These are phyloP conservation scores for Botrytis pseudocinerea DNA, from an alignment of 2,329 filamentous ascomycete species.

Conservation along the genomic window DNA sequence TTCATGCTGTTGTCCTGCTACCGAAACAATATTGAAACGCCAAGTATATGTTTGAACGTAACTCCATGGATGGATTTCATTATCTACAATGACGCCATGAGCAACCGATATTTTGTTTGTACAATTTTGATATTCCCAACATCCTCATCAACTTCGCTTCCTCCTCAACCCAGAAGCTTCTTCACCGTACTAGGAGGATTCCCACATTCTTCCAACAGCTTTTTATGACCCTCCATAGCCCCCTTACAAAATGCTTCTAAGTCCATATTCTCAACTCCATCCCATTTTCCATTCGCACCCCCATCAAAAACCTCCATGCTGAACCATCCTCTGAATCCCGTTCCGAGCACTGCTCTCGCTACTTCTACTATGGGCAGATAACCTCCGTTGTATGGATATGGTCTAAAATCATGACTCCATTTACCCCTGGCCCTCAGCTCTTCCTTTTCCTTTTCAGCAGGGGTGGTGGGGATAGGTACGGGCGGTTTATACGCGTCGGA, in stretches of 20 bases:
- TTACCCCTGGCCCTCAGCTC: conserved; percentile 61
- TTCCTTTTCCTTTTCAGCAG: conserved; percentile 38
- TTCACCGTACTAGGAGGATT: neutral
- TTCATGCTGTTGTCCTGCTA: neutral
- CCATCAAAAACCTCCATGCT: conserved; percentile 71
- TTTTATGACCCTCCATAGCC: conserved; percentile 47
- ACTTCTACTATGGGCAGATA: conserved; percentile 68
- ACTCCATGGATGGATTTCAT: neutral
- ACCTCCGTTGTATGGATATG: conserved; percentile 68
- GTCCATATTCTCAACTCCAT: conserved; percentile 48
- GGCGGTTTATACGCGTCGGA: conserved; percentile 69
- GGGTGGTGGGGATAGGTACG: conserved; percentile 51
- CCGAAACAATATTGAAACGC: neutral
- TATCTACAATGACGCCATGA: neutral
- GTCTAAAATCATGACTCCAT: conserved; percentile 73
- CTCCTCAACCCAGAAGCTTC: neutral
- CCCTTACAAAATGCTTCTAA: conserved; percentile 51
- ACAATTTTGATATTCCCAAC: neutral
- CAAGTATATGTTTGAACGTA: neutral
- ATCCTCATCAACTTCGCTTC: neutral
- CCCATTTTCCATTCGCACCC: conserved; percentile 49
- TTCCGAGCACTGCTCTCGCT: conserved; percentile 63
- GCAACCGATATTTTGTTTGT: neutral
- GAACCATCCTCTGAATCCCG: conserved; percentile 65
- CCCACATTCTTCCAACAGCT: conserved; percentile 36